Evolutionary conservation across 1,139 yeast genomes (phyloP), one percentile per base, ranked within the genome.

Genomic region (Saccharomyces uvarum): DNA sequence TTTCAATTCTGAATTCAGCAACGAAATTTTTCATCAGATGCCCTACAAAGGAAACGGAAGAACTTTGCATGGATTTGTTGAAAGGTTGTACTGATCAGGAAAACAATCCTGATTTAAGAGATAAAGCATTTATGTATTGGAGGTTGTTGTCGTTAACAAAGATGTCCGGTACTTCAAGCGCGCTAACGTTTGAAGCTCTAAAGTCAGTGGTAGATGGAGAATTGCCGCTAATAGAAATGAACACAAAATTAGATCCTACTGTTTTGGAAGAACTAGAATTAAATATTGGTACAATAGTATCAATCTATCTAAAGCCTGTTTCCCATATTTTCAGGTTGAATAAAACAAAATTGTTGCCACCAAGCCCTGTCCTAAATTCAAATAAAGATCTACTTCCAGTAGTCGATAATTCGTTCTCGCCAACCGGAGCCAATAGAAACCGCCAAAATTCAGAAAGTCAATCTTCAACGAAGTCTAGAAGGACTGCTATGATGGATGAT

Each of bases 121-220:
- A 88, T 61, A 73, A 97, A 49, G 97, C 95, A 0, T 86, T 76
- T 65, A 83, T 89, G 72, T 91, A 91, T 69, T 88, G 96, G 95
- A 76, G 96, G 54, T 69, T 90, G 29, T 72, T 91, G 7, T 81
- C 95, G 0, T 68, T 83, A 0, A 69, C 73, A 0, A 63, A 58
- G 29, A 53, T 64, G 19, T 19, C 52, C 3, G 44, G 52, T 28
- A 31, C 16, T 52, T 49, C 16, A 8, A 47, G 55, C 7, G 32
- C 52, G 7, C 38, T 65, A n/a, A 57, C 59, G n/a, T 53, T 56
- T 44, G 67, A 64, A 24, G 56, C 57, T 3, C 49, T 63, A 4
- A 79, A 80, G 60, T 76, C 77, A 49, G 77, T 90, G 16, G 77
- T 89, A 6, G 76, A 83, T 60, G 82, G 83, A 26, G 73, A 75